Conservation (phyloP, 176 grass and related monocot genomes). For the Phoenix dactylifera region DNA sequence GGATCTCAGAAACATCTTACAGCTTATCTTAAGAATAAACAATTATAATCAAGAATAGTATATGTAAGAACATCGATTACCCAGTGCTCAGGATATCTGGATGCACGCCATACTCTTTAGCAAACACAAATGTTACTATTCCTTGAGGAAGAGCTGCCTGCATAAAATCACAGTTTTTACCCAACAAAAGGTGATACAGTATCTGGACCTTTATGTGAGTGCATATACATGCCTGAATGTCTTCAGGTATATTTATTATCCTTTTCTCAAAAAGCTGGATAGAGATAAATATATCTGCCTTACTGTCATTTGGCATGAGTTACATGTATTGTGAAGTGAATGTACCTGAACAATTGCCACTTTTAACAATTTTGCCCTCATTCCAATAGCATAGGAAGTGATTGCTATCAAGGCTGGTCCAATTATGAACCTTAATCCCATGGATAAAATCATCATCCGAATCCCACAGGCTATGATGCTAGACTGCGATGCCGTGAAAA, state of each 20-base stretch:
- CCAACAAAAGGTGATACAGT: too few relatives aligned
- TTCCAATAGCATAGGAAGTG: slow-evolving; percentile 56
- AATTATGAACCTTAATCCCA: slow-evolving; percentile 66
- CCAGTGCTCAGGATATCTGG: slow-evolving; percentile 74
- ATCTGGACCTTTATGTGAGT: too few relatives aligned
- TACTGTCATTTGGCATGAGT: too few relatives aligned
- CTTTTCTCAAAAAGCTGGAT: too few relatives aligned
- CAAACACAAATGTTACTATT: slow-evolving; percentile 85
- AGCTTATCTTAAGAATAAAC: slow-evolving; percentile 4
- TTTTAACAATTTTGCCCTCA: slow-evolving; percentile 54
- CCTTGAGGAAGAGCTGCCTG: slow-evolving; percentile 96
- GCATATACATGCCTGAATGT: too few relatives aligned
- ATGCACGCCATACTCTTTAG: slow-evolving; percentile 74
- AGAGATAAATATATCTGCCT: too few relatives aligned
- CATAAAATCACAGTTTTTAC: not conserved
- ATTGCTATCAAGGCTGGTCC: slow-evolving; percentile 62
- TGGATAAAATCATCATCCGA: slow-evolving; percentile 48
- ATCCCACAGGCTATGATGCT: slow-evolving; percentile 76
- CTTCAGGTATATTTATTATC: too few relatives aligned
- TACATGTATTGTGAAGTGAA: not conserved
- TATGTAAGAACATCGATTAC: slow-evolving; percentile 31
- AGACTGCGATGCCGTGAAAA: slow-evolving; percentile 69
- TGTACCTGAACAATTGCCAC: slow-evolving; percentile 76
- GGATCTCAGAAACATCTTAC: not conserved
- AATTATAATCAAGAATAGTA: slow-evolving; percentile 1